Evolutionary conservation across 2,329 filamentous ascomycete genomes (phyloP).

Genomic region (Stachybotrys elegans): DNA sequence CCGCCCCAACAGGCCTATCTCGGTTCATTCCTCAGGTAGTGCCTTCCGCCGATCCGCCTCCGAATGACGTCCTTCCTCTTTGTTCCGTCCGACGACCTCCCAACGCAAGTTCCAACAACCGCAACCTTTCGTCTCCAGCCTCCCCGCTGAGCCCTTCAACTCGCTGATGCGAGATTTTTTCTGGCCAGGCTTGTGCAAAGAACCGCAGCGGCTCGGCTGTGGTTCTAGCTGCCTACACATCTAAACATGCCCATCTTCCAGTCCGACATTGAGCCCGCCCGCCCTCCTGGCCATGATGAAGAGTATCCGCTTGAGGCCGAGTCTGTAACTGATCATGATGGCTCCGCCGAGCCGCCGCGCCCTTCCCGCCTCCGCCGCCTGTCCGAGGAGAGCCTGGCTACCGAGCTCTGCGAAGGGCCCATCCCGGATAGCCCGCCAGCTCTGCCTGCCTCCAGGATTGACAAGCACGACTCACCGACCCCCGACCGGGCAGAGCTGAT

Average conservation of each 20-base stretch:
- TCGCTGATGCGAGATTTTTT: slow-evolving; percentile 5
- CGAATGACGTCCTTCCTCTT: no score
- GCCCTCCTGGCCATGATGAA: no score
- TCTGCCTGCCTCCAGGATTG: slow-evolving; percentile 4
- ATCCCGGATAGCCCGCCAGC: slow-evolving; percentile 35
- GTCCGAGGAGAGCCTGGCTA: slow-evolving; percentile 57
- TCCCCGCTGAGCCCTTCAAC: background rate
- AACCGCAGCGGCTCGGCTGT: slow-evolving; percentile 21
- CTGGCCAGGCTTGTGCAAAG: slow-evolving; percentile 9
- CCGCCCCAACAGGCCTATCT: no score
- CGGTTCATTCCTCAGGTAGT: no score
- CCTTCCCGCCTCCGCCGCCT: slow-evolving; percentile 22
- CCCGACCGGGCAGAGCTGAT: slow-evolving; percentile 75
- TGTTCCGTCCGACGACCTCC: no score
- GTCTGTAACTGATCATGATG: no score
- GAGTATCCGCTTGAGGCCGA: no score
- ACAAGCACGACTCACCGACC: slow-evolving; percentile 25
- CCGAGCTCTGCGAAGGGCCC: slow-evolving; percentile 56
- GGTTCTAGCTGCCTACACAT: slow-evolving; percentile 23
- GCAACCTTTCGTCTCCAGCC: no score
- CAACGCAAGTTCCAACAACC: no score
- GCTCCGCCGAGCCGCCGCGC: no score
- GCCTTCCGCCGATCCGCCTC: no score
- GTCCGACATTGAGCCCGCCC: slow-evolving; percentile 38
- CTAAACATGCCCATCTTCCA: slow-evolving; percentile 61